Base-by-base conservation (phyloP, 257 asterid species). In the Handroanthus guayacan region DNA sequence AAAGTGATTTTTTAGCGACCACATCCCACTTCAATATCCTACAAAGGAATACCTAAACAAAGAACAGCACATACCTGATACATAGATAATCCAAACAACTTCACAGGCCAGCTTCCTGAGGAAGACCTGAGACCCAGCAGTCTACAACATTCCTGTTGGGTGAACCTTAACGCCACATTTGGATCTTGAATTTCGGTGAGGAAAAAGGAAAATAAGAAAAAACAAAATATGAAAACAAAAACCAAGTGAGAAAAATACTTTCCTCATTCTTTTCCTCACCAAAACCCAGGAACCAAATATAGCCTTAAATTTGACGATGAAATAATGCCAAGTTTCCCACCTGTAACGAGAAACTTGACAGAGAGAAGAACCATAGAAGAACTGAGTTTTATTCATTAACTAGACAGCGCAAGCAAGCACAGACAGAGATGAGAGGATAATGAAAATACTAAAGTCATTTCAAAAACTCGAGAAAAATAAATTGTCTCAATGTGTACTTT, bases 401-500 rank as follows among this genome's bases (percentile, higher is more conserved):
- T 58, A 76, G 78, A 84, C 54, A 64, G 71, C 5, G 84, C 87
- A 86, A 25, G 84, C 82, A 78, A 74, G 85, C 89, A 84, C 76
- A 84, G 78, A 84, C 76, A 84, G 78, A 81, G 73, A 84, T 36
- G 50, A 82, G 67, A 61, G 67, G 65, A 82, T 57, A 67, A 72
- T 57, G 82, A 55, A 81, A 63, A 78, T 72, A 86, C 78, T 43
- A 74, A 76, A 62, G 74, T 86, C 93, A 85, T 84, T 84, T 81
- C 84, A 86, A 87, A 91, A 89, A 80, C 84, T 66, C 65, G 8
- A 70, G 66, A 77, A 77, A 87, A 87, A 86, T 82, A 88, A 90
- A 92, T 84, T 74, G 98, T 95, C 89, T 95, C 91, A 95, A 92
- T 88, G 98, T 92, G 96, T 95, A 92, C 89, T 95, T 92, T 92